Percentiles rank a stretch among this genome's conserved stretches.
Evolutionary conservation across 2,329 filamentous ascomycete species (phyloP).

Genomic region (Aspergillus sp.): DNA sequence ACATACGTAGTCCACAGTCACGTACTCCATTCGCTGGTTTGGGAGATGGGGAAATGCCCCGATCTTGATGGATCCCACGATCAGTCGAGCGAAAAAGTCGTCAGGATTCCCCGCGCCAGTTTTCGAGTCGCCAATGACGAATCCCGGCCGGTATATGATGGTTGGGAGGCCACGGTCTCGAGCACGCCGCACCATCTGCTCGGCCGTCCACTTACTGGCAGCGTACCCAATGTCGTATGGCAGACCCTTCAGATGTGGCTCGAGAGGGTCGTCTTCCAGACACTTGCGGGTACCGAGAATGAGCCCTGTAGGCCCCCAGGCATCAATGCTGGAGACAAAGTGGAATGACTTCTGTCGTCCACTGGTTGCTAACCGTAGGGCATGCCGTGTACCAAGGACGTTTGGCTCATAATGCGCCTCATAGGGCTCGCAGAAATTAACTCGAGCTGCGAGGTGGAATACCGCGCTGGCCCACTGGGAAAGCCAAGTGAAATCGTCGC

Average conservation of each 20-base stretch:
- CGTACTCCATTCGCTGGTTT: background rate
- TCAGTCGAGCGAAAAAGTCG: slow-evolving; percentile 76
- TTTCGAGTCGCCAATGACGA: slow-evolving; percentile 67
- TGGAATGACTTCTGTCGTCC: slow-evolving; percentile 17
- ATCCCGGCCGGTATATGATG: slow-evolving; percentile 72
- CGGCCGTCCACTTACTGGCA: slow-evolving; percentile 74
- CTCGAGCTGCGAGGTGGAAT: slow-evolving; percentile 70
- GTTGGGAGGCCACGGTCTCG: slow-evolving; percentile 66
- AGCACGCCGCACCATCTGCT: slow-evolving; percentile 67
- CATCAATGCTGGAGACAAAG: slow-evolving; percentile 15
- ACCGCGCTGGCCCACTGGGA: slow-evolving; percentile 63
- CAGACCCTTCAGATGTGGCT: slow-evolving; percentile 6
- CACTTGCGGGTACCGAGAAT: slow-evolving; percentile 2
- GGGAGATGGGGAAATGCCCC: slow-evolving; percentile 18
- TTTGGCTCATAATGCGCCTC: slow-evolving; percentile 65
- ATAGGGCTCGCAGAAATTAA: slow-evolving; percentile 74
- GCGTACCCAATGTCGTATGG: slow-evolving; percentile 73
- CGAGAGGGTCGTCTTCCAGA: slow-evolving; percentile 13
- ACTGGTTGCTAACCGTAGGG: slow-evolving; percentile 63
- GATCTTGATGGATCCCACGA: slow-evolving; percentile 78
- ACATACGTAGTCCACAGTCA: slow-evolving; percentile 1
- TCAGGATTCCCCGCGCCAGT: slow-evolving; percentile 65
- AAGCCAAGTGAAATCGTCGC: slow-evolving; percentile 59
- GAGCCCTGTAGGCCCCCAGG: slow-evolving; percentile 11
- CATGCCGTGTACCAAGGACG: slow-evolving; percentile 69